These are phyloP conservation scores for Biscogniauxia sp. DNA, from an alignment of 2,329 filamentous ascomycete species.

Conservation along the genomic window DNA sequence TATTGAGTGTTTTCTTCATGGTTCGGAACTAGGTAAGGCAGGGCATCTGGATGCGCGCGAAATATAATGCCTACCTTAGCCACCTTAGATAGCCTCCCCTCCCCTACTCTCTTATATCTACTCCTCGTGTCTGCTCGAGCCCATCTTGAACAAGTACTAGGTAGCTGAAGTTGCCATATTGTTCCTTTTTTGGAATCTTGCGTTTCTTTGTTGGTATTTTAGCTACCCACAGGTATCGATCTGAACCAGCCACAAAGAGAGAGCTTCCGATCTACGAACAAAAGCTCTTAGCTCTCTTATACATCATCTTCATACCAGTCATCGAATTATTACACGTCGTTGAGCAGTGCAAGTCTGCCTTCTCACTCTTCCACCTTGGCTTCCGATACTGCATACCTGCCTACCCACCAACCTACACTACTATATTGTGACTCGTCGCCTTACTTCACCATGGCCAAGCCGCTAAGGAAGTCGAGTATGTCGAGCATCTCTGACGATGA, in stretches of 20 bases:
- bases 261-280: neutral
- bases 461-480: constrained; percentile 10
- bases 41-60: neutral
- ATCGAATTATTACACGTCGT: neutral
- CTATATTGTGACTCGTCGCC: neutral
- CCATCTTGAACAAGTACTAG: neutral
- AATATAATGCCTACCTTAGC: neutral
- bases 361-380: neutral
- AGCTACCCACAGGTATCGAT: neutral
- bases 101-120: neutral
- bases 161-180: neutral
- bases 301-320: neutral
- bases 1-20: neutral
- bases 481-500: constrained; percentile 23
- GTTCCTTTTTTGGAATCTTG: neutral
- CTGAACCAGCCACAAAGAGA: neutral
- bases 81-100: neutral
- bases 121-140: neutral
- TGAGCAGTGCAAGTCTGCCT: neutral
- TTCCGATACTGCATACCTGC: neutral
- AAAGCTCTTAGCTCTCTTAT: neutral
- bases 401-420: neutral
- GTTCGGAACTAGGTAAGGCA: neutral
- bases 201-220: neutral
- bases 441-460: constrained; percentile 12